Base-by-base conservation (phyloP, 306 rosid genomes). In the Morella rubra region DNA sequence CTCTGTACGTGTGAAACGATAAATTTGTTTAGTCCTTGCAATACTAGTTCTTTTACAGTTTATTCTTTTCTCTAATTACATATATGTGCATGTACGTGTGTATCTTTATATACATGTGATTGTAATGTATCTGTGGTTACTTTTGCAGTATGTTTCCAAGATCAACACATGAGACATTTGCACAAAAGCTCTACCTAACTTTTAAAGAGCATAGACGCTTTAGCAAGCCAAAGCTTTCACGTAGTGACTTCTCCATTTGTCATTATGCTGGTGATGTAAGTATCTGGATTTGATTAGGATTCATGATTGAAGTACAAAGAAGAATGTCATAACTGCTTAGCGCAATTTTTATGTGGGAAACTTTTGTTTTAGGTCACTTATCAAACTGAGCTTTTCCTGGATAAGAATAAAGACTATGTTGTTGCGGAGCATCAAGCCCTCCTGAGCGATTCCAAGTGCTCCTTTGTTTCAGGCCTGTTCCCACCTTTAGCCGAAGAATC, bases 251-350 rank as follows among this genome's bases (percentile, higher is more conserved):
- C 86, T 89, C 96, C 11, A 75, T 95, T 81, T 80, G 86, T 77
- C 99, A 95, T 74, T 95, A 95, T 85, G 99, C 99, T 18, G 99
- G 99, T 45, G 97, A 95, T 73, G 97, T 95, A 86, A 83, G 98
- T 87, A 44, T 59, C 62, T 15, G 80, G 83, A 49, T 18, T 54
- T 60, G 37, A 77, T 72, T 81, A 73, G 54, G 20, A 72, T 66
- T 66, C 58, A 32, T 70, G 79, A 19, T 53, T 32, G 32, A 27
- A 27, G 32, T 27, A 27, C 32, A 27, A 27, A 27, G 32, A 27
- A 27, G 32, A 27, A 27, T 27, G 32, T 27, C 32, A 27, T 27
- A 27, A 27, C 32, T 27, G 1, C 32, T 27, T 27, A 27, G 32
- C 32, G 32, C 24, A 22, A 15, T 24, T 56, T 60, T 15, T 18